A percentile compares a stretch with the other conserved stretches of the same genome.
phyloP scores from a whole-genome alignment of 2,329 filamentous ascomycete species.

The Phialophora chinensis region DNA sequence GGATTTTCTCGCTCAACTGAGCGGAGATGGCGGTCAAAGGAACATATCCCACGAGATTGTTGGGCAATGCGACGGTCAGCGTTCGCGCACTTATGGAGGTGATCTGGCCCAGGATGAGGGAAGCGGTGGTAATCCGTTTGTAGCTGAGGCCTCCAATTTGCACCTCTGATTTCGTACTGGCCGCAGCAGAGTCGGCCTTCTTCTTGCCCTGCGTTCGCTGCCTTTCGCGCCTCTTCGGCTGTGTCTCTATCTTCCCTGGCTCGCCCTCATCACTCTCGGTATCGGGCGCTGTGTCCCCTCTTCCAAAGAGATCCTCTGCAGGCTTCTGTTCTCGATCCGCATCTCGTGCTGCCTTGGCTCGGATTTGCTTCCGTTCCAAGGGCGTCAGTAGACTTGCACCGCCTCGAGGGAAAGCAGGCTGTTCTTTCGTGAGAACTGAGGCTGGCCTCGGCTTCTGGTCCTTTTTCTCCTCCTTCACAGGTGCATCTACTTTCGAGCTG shows the following conservation, averaged over 20 bases:
- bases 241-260: constrained; percentile 46
- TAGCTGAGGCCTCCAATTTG: constrained; percentile 85
- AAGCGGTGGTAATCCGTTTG: constrained; percentile 86
- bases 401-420: constrained; percentile 88
- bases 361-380: constrained; percentile 94
- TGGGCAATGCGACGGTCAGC: constrained; percentile 82
- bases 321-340: constrained; percentile 81
- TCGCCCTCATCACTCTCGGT: constrained; percentile 40
- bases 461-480: constrained; percentile 21
- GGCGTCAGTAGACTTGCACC: constrained; percentile 90
- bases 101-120: constrained; percentile 85
- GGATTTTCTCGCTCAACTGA: constrained; percentile 74
- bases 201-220: constrained; percentile 56
- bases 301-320: constrained; percentile 34
- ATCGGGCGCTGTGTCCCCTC: constrained; percentile 42
- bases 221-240: constrained; percentile 43
- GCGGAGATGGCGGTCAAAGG: constrained; percentile 92
- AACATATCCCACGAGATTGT: constrained; percentile 89
- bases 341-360: constrained; percentile 89
- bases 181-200: constrained; percentile 58
- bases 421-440: constrained; percentile 64
- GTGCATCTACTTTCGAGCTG: not conserved
- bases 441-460: constrained; percentile 28
- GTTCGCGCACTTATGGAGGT: constrained; percentile 79
- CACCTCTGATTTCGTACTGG: constrained; percentile 45